Evolutionary conservation across 139 green algal species (phyloP), one percentile per base, ranked within the genome.

Genomic region (Raphidocelis subcapitata): DNA sequence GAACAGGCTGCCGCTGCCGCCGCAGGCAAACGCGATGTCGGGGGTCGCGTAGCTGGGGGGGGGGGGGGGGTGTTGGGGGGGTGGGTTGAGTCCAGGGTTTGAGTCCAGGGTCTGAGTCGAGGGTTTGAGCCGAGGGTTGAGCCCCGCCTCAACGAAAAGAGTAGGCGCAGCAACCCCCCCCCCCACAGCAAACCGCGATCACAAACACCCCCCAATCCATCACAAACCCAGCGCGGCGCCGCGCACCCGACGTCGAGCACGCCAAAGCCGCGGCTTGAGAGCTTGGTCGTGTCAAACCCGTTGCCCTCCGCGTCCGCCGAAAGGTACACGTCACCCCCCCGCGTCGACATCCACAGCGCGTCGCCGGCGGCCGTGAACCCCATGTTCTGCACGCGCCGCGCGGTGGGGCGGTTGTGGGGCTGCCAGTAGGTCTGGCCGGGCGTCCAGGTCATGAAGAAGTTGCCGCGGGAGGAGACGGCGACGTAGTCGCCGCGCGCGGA

Each of bases 371-470:
- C 82, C 5, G 88, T 92, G 82, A 87, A 99, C 24, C 95, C 95
- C 95, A 99, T 99, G 87, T 94, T 96, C 72, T 96, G 96, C 33
- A 99, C 81, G 28, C 96, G 89, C 29, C 96, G 84, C n/a, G 89
- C 86, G 16, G 79, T 86, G 44, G 87, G 88, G 29, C 96, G 85
- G 89, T 98, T 98, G 90, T 98, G 95, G 8, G 94, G 95, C 84
- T 85, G 64, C 95, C 95, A 98, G 80, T 88, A 97, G 5, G 83
- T 89, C 76, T 98, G 89, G 10, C 95, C 95, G 8, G 94, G 89
- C 26, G 84, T 67, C 96, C 96, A 99, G 32, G 96, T 98, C 87
- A 99, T 95, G 88, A 92, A 99, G 82, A 99, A 99, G 92, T 99
- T 99, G 62, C 96, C 96, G 46, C 96, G 88, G 2, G 87, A 95